Conservation (phyloP, 108 stramenopile genomes). For the Nitzschia sp. region DNA sequence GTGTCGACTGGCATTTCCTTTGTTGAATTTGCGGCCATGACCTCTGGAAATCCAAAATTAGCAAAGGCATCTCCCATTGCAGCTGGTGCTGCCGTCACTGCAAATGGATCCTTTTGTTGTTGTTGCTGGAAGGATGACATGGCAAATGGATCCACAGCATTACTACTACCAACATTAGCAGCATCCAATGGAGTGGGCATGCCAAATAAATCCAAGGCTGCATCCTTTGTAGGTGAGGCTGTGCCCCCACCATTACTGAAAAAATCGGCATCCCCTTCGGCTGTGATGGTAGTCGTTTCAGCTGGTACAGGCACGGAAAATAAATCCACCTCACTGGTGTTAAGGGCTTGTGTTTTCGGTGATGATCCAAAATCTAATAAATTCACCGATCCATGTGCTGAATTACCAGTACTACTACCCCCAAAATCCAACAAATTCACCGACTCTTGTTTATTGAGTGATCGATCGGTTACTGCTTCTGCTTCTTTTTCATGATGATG, state of each 20-base stretch:
- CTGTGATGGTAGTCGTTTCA: background rate
- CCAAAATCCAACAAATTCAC: constrained; percentile 12
- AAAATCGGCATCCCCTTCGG: too few species aligned
- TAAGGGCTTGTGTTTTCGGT: background rate
- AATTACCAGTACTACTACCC: background rate
- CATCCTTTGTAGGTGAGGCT: background rate
- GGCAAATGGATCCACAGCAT: background rate
- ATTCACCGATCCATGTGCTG: background rate
- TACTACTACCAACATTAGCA: background rate
- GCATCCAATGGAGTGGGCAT: background rate
- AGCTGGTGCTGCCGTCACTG: background rate
- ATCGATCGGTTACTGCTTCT: background rate
- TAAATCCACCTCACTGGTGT: background rate
- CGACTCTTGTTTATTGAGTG: background rate
- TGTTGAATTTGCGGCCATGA: background rate
- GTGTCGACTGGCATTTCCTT: background rate
- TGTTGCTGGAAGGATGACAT: background rate
- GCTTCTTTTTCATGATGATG: background rate
- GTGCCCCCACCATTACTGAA: too few species aligned
- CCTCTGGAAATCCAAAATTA: background rate
- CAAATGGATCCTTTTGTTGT: background rate
- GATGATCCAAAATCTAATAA: background rate
- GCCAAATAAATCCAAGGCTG: background rate
- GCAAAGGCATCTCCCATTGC: background rate
- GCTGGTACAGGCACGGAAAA: background rate